These are phyloP conservation scores for Starmerella vitae DNA, from an alignment of 805 yeast species.

Conservation along the genomic window DNA sequence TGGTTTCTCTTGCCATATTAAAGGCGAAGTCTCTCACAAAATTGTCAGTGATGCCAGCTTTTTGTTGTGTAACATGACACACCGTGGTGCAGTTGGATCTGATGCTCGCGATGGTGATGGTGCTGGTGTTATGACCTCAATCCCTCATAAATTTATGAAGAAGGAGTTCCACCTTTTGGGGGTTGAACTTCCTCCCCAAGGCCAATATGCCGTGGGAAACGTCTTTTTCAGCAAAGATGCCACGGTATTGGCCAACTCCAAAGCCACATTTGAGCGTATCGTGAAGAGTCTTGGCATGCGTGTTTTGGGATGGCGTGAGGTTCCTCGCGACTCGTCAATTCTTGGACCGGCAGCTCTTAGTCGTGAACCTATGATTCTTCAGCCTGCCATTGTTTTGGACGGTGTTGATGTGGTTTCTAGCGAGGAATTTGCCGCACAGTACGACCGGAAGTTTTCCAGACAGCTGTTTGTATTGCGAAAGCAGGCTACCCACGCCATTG, in stretches of 20 bases:
- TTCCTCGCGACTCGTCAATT: conserved; percentile 88
- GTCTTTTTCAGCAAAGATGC: conserved; percentile 79
- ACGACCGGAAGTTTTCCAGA: conserved; percentile 60
- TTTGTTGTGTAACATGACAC: conserved; percentile 93
- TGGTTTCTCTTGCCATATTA: conserved; percentile 90
- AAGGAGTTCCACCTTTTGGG: conserved; percentile 70
- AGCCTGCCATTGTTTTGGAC: conserved; percentile 75
- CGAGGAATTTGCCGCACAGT: conserved; percentile 35
- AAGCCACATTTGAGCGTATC: conserved; percentile 63
- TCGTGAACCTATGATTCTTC: conserved; percentile 81
- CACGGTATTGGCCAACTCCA: conserved; percentile 54
- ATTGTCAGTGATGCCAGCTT: conserved; percentile 79
- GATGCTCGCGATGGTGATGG: conserved; percentile 98
- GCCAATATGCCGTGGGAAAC: conserved; percentile 93
- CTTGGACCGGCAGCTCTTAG: conserved; percentile 90
- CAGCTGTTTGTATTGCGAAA: conserved; percentile 77
- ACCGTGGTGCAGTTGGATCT: conserved; percentile 93
- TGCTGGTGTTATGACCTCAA: conserved; percentile 89
- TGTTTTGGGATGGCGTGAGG: conserved; percentile 89
- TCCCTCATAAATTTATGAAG: conserved; percentile 76
- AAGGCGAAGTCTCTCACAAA: conserved; percentile 77
- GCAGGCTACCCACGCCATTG: conserved; percentile 80
- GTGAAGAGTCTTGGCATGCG: conserved; percentile 63
- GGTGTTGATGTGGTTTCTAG: conserved; percentile 31
- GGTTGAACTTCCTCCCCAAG: conserved; percentile 56